phyloP scores from a whole-genome alignment of 169 alveolate genomes.

The Plasmodium reichenowi region DNA sequence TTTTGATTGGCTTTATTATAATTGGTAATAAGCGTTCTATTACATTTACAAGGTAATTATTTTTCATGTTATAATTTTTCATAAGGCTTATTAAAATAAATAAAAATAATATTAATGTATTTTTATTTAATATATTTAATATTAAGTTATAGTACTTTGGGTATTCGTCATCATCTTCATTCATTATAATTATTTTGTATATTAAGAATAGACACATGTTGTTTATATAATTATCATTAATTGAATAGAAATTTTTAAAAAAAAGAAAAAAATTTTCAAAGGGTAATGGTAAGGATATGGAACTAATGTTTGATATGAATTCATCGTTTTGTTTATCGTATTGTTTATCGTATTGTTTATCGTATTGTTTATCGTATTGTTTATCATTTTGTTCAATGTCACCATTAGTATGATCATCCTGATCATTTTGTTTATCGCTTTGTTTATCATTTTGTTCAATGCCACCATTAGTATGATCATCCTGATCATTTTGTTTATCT shows the following conservation, averaged over 20 bases:
- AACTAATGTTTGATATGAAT: too few relatives aligned
- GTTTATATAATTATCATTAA: constrained; percentile 21
- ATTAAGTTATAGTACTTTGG: constrained; percentile 34
- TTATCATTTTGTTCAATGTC: not conserved
- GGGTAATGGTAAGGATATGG: not conserved
- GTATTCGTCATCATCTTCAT: constrained; percentile 68
- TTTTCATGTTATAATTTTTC: constrained; percentile 23
- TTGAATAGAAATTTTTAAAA: constrained; percentile 41
- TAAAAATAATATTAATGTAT: constrained; percentile 36
- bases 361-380: too few relatives aligned
- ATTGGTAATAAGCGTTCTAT: constrained; percentile 57
- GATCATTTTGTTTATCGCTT: not conserved
- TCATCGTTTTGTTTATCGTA: too few relatives aligned
- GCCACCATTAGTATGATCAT: too few relatives aligned
- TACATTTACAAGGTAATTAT: constrained; percentile 17
- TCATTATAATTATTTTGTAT: constrained; percentile 61
- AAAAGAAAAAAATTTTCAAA: constrained; percentile 27
- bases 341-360: not conserved
- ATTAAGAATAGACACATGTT: constrained; percentile 24
- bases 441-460: not conserved
- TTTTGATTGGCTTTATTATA: not conserved
- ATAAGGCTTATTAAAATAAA: constrained; percentile 33
- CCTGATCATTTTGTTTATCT: not conserved
- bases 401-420: too few relatives aligned
- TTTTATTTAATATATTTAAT: constrained; percentile 12